Base-by-base conservation (phyloP, 2,329 filamentous ascomycete species). In the Trichoderma koningiopsis region DNA sequence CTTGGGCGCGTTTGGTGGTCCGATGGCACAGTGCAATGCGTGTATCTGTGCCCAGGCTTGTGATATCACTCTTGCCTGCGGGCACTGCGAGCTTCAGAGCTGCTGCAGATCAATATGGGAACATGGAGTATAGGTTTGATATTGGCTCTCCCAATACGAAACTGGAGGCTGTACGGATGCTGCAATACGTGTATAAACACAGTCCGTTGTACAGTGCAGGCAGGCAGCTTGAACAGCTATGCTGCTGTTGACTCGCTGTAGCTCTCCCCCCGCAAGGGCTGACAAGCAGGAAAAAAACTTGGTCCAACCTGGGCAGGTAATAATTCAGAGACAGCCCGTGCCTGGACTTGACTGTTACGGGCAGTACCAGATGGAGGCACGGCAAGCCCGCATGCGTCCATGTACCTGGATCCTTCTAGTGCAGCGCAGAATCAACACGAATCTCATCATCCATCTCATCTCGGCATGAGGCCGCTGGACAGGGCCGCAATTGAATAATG, bases 381-480 rank as follows among this genome's bases (percentile, higher is more conserved):
- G 64, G 64, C 64, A 43, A 35, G 56, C 64, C 64, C 64, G 64
- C 64, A 67, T 59, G 64, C 55, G 53, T 64, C 61, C 53, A 35
- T 49, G 63, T 58, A 66, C 63, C 16, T 55, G 5, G 33, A 52
- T 33, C 29, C 47, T 49, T 5, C 47, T 24, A 11, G n/a, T 22
- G 27, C 43, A 24, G 47, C 13, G 19, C 53, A 56, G 49, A 13
- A 37, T 24, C 11, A 58, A 59, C 33, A 67, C 52, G 64, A 52
- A 59, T 35, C 33, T 35, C 33, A 35, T 35, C 33, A 43, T 43
- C 40, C 40, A 40, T 66, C 53, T 66, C 37, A 67, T 56, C 64
- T 52, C 35, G 33, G 37, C 55, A 55, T 29, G 40, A 52, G 53
- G 37, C 60, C 31, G 53, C 49, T 66, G 63, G 53, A 27, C 33